Percentiles rank a stretch among this genome's conserved stretches.
Evolutionary conservation across 169 alveolate genomes (phyloP).

Genomic region (Plasmodium knowlesi): DNA sequence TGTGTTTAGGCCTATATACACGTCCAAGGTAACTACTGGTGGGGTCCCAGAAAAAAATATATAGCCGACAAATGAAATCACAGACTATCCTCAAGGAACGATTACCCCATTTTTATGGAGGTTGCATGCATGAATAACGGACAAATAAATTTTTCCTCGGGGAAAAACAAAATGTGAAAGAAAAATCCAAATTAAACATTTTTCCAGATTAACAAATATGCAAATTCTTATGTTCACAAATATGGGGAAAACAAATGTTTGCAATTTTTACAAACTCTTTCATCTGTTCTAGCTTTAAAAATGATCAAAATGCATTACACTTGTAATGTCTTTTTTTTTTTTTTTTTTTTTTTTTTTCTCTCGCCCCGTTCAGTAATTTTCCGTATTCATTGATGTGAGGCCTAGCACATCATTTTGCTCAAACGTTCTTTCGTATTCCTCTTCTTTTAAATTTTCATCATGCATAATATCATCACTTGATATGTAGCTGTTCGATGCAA

Average conservation of each 20-base stretch:
- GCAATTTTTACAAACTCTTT: neutral
- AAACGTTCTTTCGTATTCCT: constrained; percentile 91
- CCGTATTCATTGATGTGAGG: constrained; percentile 93
- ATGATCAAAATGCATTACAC: neutral
- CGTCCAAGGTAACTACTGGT: neutral
- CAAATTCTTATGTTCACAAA: constrained; percentile 26
- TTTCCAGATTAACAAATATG: neutral
- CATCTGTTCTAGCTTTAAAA: neutral
- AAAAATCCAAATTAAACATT: neutral
- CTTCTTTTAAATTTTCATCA: constrained; percentile 85
- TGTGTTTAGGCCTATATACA: neutral
- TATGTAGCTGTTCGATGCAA: constrained; percentile 93
- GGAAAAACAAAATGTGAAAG: neutral
- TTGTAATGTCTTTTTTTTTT: neutral
- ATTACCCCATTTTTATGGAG: neutral
- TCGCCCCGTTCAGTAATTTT: constrained; percentile 77
- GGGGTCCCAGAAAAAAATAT: neutral
- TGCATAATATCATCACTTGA: constrained; percentile 81
- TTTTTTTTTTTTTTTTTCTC: neutral
- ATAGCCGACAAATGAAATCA: neutral
- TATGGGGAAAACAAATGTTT: neutral
- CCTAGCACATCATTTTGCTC: constrained; percentile 96
- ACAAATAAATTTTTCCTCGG: neutral
- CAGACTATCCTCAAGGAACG: neutral
- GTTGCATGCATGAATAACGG: neutral